phyloP scores from a whole-genome alignment of 495 filamentous ascomycete genomes.

The Symbiotaphrina buchneri region DNA sequence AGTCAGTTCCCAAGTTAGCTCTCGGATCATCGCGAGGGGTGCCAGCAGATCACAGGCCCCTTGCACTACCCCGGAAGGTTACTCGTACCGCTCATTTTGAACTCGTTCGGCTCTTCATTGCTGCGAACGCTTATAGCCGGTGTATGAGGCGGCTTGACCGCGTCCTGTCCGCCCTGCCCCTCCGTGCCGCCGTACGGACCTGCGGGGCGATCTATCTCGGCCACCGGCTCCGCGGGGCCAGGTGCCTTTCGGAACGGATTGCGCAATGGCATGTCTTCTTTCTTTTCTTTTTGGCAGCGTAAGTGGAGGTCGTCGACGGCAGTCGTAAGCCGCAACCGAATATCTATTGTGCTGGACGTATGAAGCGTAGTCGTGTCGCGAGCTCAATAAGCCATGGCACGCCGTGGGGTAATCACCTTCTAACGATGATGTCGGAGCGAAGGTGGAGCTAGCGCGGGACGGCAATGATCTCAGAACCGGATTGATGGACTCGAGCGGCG shows the following conservation, averaged over 20 bases:
- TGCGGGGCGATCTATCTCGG: neutral
- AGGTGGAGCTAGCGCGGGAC: too few species aligned
- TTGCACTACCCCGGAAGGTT: neutral
- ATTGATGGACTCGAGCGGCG: too few species aligned
- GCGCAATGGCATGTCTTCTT: conserved; percentile 5
- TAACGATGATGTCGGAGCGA: too few species aligned
- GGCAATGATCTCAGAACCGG: too few species aligned
- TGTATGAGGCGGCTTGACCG: conserved; percentile 30
- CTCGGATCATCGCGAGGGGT: neutral
- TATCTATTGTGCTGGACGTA: too few species aligned
- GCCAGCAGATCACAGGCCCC: neutral
- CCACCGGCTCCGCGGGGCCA: neutral
- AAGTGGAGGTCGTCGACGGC: too few species aligned
- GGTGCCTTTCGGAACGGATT: conserved; percentile 6
- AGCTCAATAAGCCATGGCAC: too few species aligned
- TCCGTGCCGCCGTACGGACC: conserved; percentile 5
- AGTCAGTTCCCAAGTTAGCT: too few species aligned
- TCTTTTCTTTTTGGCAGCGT: too few species aligned
- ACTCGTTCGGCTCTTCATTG: conserved; percentile 41
- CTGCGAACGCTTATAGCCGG: conserved; percentile 37
- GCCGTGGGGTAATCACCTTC: too few species aligned
- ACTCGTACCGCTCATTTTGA: conserved; percentile 62
- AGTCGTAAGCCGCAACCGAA: too few species aligned
- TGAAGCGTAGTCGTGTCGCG: too few species aligned
- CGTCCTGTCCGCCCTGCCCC: conserved; percentile 24